Conservation (phyloP, 2,329 filamentous ascomycete genomes). For the Metarhizium robertsii region DNA sequence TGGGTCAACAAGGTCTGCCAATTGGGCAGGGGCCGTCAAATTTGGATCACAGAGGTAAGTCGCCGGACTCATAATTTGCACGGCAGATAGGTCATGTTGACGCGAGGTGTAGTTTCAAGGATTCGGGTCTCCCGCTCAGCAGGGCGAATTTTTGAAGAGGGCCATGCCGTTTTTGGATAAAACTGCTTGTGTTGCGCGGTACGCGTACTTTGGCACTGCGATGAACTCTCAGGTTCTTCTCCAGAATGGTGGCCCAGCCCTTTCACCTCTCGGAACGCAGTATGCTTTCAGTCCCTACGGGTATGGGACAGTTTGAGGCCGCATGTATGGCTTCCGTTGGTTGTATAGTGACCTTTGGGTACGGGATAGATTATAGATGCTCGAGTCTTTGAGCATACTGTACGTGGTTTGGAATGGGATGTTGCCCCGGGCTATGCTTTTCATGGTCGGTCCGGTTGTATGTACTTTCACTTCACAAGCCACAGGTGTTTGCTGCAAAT, state of each 20-base stretch:
- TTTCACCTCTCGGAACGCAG: background rate
- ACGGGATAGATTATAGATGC: too few species aligned
- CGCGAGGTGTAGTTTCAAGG: constrained; percentile 8
- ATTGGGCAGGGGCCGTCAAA: background rate
- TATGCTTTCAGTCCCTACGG: background rate
- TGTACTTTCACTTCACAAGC: too few species aligned
- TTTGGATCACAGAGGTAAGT: background rate
- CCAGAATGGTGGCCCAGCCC: constrained; percentile 1
- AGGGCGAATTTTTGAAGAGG: constrained; percentile 28
- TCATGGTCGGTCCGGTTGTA: too few species aligned
- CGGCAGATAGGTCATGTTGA: background rate
- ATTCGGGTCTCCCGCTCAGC: constrained; percentile 26
- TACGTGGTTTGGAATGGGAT: too few species aligned
- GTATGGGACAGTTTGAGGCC: background rate
- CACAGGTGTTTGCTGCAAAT: too few species aligned
- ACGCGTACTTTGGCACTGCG: constrained; percentile 25
- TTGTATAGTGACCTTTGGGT: too few species aligned
- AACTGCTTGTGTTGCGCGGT: constrained; percentile 27
- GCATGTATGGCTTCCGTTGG: too few species aligned
- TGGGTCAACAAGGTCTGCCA: constrained; percentile 29
- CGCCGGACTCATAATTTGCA: background rate
- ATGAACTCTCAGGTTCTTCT: constrained; percentile 11
- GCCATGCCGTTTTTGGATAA: constrained; percentile 35
- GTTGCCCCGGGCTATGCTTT: too few species aligned
- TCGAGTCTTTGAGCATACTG: too few species aligned